Conservation (phyloP, 495 filamentous ascomycete genomes). For the Aspergillus avenaceus region DNA sequence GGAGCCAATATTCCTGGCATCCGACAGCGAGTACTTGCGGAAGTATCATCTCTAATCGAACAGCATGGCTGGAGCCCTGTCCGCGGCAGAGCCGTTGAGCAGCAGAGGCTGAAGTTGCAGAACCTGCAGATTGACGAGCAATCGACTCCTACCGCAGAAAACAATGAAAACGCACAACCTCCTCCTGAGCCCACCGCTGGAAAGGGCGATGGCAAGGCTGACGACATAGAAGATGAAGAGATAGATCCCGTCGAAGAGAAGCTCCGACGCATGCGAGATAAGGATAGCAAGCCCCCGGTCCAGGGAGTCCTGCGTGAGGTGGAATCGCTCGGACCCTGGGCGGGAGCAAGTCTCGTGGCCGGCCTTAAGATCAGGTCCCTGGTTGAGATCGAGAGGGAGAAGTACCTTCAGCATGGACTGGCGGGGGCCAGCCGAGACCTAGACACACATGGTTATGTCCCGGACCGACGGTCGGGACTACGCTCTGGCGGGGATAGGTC, state of each 20-base stretch:
- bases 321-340: slow-evolving; percentile 84
- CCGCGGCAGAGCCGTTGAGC: slow-evolving; percentile 55
- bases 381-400: slow-evolving; percentile 81
- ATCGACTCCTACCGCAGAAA: slow-evolving; percentile 10
- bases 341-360: slow-evolving; percentile 77
- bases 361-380: slow-evolving; percentile 74
- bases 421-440: slow-evolving; percentile 62
- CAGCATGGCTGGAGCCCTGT: slow-evolving; percentile 74
- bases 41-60: slow-evolving; percentile 61
- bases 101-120: slow-evolving; percentile 49
- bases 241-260: slow-evolving; percentile 62
- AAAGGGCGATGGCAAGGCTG: slow-evolving; percentile 42
- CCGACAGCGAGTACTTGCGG: slow-evolving; percentile 71
- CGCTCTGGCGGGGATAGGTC: slow-evolving; percentile 53
- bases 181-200: slow-evolving; percentile 1
- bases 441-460: slow-evolving; percentile 48
- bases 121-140: slow-evolving; percentile 34
- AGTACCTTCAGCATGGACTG: slow-evolving; percentile 72
- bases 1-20: slow-evolving; percentile 76
- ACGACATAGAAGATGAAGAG: slow-evolving; percentile 47
- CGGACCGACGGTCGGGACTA: slow-evolving; percentile 51
- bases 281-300: slow-evolving; percentile 38
- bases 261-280: slow-evolving; percentile 46
- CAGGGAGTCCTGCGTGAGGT: slow-evolving; percentile 67
- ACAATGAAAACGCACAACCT: slow-evolving; percentile 6